Percentiles rank a stretch among this genome's conserved stretches.
Evolutionary conservation across 2,329 filamentous ascomycete genomes (phyloP).

Genomic region (Aspergillus proliferans): DNA sequence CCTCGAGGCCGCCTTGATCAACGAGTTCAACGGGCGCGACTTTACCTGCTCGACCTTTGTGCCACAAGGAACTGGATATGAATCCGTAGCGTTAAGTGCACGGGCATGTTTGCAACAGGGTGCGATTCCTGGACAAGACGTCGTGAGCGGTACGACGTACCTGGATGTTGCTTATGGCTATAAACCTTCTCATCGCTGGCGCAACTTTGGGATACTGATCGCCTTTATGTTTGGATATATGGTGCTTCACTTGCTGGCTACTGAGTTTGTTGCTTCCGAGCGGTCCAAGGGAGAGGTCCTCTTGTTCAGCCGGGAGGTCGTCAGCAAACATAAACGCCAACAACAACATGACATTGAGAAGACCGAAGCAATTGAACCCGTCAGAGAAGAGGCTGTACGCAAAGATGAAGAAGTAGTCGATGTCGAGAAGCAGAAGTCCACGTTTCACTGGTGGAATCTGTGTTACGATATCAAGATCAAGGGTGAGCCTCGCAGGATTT

Average conservation of each 20-base stretch:
- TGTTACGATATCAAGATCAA: constrained; percentile 82
- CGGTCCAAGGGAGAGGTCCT: constrained; percentile 73
- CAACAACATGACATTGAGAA: constrained; percentile 23
- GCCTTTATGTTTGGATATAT: constrained; percentile 59
- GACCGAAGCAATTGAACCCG: constrained; percentile 18
- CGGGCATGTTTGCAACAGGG: constrained; percentile 56
- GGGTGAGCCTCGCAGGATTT: constrained; percentile 63
- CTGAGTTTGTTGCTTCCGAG: constrained; percentile 57
- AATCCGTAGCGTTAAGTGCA: constrained; percentile 21
- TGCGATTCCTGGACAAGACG: constrained; percentile 33
- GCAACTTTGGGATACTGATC: constrained; percentile 64
- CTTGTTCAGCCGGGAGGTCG: constrained; percentile 57
- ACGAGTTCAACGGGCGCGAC: constrained; percentile 66
- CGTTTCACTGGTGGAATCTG: constrained; percentile 81
- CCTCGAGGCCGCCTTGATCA: constrained; percentile 75
- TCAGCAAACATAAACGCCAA: constrained; percentile 48
- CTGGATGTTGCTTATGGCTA: constrained; percentile 52
- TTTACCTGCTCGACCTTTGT: constrained; percentile 44
- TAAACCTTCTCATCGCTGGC: constrained; percentile 60
- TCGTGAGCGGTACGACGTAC: constrained; percentile 50
- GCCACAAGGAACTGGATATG: constrained; percentile 7
- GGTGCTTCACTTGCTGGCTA: constrained; percentile 55
- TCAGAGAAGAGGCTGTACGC: constrained; percentile 17
- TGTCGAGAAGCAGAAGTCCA: constrained; percentile 62
- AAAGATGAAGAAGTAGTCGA: constrained; percentile 19